These are phyloP conservation scores for Detonula confervacea DNA, from an alignment of 352 stramenopile genomes.

Conservation along the genomic window DNA sequence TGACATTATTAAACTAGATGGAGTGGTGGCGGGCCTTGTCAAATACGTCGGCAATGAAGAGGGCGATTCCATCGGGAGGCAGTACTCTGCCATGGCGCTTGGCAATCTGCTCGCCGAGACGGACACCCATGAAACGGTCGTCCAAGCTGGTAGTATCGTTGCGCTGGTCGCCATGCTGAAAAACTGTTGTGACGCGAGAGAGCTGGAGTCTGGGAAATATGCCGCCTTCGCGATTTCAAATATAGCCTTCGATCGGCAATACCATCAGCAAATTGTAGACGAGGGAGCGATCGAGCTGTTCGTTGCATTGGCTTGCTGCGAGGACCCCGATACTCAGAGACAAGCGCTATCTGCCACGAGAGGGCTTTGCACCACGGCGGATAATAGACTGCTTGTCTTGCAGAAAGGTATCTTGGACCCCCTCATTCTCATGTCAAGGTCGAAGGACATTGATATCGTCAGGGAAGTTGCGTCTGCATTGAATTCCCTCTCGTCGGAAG, in stretches of 20 bases:
- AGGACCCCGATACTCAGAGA: conserved; percentile 91
- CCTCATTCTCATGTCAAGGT: conserved; percentile 94
- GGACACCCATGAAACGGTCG: conserved; percentile 94
- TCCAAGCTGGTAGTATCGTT: conserved; percentile 90
- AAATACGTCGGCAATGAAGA: conserved; percentile 90
- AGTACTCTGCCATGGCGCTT: conserved; percentile 95
- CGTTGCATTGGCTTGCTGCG: conserved; percentile 93
- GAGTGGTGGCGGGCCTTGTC: conserved; percentile 89
- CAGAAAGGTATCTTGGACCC: conserved; percentile 95
- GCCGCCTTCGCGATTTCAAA: conserved; percentile 94
- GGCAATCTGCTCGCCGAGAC: conserved; percentile 95
- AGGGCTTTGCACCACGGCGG: conserved; percentile 91
- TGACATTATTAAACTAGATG: conserved; percentile 92
- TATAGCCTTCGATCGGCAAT: conserved; percentile 91
- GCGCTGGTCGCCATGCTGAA: conserved; percentile 92
- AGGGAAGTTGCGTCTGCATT: conserved; percentile 92
- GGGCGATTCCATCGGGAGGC: conserved; percentile 90
- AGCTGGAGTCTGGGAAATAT: conserved; percentile 88
- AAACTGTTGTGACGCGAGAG: conserved; percentile 80
- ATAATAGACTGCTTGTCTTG: conserved; percentile 90
- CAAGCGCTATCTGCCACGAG: conserved; percentile 92
- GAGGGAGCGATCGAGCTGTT: conserved; percentile 92
- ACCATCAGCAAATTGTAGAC: conserved; percentile 90
- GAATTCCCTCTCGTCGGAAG: conserved; percentile 93
- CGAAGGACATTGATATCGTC: conserved; percentile 91